Base-by-base conservation (phyloP, 2,329 filamentous ascomycete genomes). In the Mollisia scopiformis region DNA sequence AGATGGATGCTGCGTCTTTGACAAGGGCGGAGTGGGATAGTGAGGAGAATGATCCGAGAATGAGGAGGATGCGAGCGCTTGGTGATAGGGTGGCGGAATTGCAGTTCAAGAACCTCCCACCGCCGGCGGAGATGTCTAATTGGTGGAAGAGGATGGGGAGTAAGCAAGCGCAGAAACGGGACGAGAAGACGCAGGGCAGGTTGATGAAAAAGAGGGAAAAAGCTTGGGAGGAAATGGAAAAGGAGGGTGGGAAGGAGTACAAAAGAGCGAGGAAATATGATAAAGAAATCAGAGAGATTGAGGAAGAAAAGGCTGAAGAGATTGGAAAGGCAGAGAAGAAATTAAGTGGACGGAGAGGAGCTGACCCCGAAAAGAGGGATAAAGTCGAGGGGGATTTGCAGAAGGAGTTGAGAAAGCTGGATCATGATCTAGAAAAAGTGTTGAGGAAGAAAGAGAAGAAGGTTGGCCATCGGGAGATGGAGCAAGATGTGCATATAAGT, bases 81-180 rank as follows among this genome's bases (percentile, higher is more conserved):
- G 61, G 57, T 1, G 54, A 55, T 27, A 46, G 25, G 14, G 61
- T 63, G 7, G 53, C 31, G 14, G 23, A 23, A 4, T 50, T 63
- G 14, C 49, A 30, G 8, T 49, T 60, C 21, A 46, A 63, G 13
- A 57, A 41, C 4, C 50, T 56, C 41, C 57, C 49, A 6, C 31
- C 19, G 33, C 54, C 57, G 10, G 57, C 43, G 16, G 46, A 56
- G 5, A 13, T 39, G 14, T 41, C 35, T 7, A 54, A 21, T 25
- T 59, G 57, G 57, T 63, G 61, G 61, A 63, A 60, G 49, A 57
- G 50, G 35, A 33, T 39, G 54, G 61, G 57, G n/a, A n/a, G 8
- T n/a, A 58, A 46, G n/a, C 33, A 59, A 33, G 61, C 61, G 25
- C 52, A 59, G 50, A 59, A 43, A 47, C 54, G 52, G 21, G 57